These are phyloP conservation scores for Erythrophleum fordii DNA, from an alignment of 306 rosid genomes.

Conservation along the genomic window DNA sequence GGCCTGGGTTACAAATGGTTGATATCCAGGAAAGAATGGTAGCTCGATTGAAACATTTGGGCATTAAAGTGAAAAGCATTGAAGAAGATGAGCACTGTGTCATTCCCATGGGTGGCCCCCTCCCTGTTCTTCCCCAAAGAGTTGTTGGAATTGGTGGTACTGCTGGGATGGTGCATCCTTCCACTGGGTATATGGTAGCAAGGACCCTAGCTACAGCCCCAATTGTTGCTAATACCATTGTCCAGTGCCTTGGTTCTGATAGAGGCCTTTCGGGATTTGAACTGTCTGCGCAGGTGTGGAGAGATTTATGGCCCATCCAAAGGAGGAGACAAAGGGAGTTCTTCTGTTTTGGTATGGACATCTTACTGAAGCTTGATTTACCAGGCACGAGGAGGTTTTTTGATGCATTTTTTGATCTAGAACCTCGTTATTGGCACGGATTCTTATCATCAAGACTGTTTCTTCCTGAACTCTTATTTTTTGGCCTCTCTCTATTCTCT, in stretches of 20 bases:
- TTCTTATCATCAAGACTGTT: constrained; percentile 92
- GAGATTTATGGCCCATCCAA: constrained; percentile 89
- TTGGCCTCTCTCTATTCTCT: constrained; percentile 89
- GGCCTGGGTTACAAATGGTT: constrained; percentile 81
- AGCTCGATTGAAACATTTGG: constrained; percentile 84
- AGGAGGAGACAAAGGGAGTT: constrained; percentile 95
- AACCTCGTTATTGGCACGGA: constrained; percentile 97
- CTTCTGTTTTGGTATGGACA: constrained; percentile 98
- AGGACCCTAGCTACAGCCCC: constrained; percentile 98
- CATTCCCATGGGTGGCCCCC: constrained; percentile 98
- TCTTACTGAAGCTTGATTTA: constrained; percentile 92
- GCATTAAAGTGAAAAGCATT: constrained; percentile 86
- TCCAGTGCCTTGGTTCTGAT: constrained; percentile 70
- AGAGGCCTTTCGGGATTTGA: constrained; percentile 58
- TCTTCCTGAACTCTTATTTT: constrained; percentile 80
- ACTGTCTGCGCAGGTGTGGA: constrained; percentile 81
- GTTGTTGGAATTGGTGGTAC: constrained; percentile 98
- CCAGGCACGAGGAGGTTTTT: constrained; percentile 85
- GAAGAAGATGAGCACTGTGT: constrained; percentile 97
- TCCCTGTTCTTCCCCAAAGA: constrained; percentile 93
- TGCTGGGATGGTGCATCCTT: constrained; percentile 99
- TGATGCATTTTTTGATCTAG: constrained; percentile 89
- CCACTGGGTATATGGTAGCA: constrained; percentile 99
- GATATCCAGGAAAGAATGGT: constrained; percentile 96
- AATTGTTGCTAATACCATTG: constrained; percentile 82